These are phyloP conservation scores for Apophysomyces elegans DNA, from an alignment of 371 early-diverging fungal genomes.

Conservation along the genomic window DNA sequence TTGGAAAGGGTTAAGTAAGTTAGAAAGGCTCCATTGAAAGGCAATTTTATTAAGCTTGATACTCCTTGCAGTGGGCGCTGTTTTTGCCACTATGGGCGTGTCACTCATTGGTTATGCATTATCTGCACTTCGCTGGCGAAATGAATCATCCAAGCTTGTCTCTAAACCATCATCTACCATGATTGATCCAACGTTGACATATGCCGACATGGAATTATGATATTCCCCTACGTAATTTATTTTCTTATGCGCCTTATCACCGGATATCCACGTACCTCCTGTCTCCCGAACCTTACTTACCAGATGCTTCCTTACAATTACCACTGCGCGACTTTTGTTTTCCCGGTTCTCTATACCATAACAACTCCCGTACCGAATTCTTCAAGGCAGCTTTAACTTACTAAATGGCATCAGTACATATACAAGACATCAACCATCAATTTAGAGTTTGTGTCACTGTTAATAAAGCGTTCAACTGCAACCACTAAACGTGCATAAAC, in stretches of 20 bases:
- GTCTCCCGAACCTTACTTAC: background rate
- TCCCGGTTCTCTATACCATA: too few species aligned
- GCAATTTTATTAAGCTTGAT: background rate
- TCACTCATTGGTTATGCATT: conserved; percentile 21
- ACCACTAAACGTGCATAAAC: too few species aligned
- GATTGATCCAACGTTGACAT: background rate
- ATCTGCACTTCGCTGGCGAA: conserved; percentile 13
- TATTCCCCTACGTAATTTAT: background rate
- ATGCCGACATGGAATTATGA: conserved; percentile 1
- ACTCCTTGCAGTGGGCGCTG: conserved; percentile 18
- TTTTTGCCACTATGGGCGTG: conserved; percentile 21
- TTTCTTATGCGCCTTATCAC: background rate
- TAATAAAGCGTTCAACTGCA: too few species aligned
- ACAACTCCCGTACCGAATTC: too few species aligned
- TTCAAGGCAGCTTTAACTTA: too few species aligned
- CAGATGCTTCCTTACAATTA: conserved; percentile 6
- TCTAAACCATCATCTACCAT: background rate
- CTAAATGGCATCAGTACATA: too few species aligned
- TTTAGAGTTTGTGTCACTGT: too few species aligned
- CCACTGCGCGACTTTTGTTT: background rate
- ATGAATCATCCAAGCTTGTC: background rate
- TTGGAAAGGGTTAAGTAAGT: conserved; percentile 62
- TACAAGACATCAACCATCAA: too few species aligned
- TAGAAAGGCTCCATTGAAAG: background rate
- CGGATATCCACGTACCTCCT: background rate